phyloP scores from a whole-genome alignment of 768 basidiomycete genomes.

The Calocybe indica region DNA sequence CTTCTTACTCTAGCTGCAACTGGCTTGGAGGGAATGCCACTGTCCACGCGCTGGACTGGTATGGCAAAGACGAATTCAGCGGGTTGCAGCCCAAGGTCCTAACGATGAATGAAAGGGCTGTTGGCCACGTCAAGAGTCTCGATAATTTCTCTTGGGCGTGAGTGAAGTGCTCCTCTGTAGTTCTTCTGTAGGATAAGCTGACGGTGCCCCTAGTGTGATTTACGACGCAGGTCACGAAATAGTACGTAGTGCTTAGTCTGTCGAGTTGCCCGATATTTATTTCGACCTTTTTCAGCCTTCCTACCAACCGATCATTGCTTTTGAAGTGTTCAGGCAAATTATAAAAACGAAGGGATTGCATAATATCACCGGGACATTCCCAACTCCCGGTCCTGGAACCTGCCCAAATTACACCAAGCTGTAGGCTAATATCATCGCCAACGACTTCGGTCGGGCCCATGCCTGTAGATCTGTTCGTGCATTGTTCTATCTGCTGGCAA shows the following conservation, averaged over 20 bases:
- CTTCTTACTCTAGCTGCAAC: not conserved
- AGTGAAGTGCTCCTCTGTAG: conserved; percentile 14
- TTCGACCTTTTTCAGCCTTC: conserved; percentile 26
- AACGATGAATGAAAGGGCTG: conserved; percentile 32
- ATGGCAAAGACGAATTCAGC: conserved; percentile 10
- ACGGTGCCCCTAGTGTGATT: conserved; percentile 26
- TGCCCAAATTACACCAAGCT: no score
- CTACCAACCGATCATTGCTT: conserved; percentile 39
- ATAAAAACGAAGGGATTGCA: conserved; percentile 37
- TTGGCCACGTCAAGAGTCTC: conserved; percentile 46
- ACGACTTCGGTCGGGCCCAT: no score
- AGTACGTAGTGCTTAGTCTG: conserved; percentile 24
- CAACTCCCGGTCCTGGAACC: no score
- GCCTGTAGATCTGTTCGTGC: no score
- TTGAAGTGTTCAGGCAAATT: conserved; percentile 42
- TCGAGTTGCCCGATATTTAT: not conserved
- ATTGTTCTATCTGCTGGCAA: no score
- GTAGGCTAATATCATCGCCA: no score
- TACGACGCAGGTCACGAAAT: conserved; percentile 44
- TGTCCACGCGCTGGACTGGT: not conserved
- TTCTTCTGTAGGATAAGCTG: not conserved
- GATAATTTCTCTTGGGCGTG: conserved; percentile 52
- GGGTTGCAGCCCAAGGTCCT: conserved; percentile 32
- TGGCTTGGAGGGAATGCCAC: not conserved
- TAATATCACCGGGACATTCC: no score